Conservation (phyloP, 768 basidiomycete genomes). For the Agaricus subrufescens region DNA sequence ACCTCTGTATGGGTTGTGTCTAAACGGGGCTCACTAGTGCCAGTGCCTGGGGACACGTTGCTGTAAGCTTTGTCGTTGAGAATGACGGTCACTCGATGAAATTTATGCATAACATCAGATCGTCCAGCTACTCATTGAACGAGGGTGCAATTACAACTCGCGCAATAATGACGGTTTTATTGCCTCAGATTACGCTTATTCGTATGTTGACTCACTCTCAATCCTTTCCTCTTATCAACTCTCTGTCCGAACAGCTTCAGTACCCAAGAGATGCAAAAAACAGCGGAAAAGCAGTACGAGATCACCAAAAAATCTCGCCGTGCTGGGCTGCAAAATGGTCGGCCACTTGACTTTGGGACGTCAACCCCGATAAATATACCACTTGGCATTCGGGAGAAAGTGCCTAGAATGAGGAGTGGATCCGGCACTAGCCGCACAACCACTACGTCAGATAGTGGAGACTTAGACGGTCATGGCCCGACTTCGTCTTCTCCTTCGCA, state of each 20-base stretch:
- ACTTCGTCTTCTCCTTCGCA: conserved; percentile 63
- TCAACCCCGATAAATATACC: conserved; percentile 35
- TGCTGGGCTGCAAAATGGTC: conserved; percentile 3
- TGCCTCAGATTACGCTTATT: conserved; percentile 90
- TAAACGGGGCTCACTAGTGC: conserved; percentile 44
- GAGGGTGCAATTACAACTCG: conserved; percentile 78
- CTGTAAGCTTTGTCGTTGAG: conserved; percentile 41
- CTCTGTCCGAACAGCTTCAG: conserved; percentile 43
- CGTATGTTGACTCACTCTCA: conserved; percentile 39
- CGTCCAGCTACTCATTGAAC: conserved; percentile 82
- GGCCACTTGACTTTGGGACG: background rate
- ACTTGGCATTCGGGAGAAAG: conserved; percentile 39
- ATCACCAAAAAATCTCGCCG: conserved; percentile 73
- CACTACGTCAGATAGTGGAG: conserved; percentile 69
- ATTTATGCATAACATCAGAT: conserved; percentile 43
- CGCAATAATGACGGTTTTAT: conserved; percentile 91
- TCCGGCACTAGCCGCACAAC: conserved; percentile 80
- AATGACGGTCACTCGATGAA: background rate
- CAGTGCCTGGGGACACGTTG: conserved; percentile 82
- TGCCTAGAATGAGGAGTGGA: conserved; percentile 68
- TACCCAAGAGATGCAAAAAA: conserved; percentile 78
- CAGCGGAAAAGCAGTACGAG: conserved; percentile 75
- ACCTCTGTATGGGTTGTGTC: conserved; percentile 2
- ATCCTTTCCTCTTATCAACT: background rate
- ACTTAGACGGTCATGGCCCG: conserved; percentile 48